phyloP scores from a whole-genome alignment of 2,329 filamentous ascomycete species.

The Xylaria sp. region DNA sequence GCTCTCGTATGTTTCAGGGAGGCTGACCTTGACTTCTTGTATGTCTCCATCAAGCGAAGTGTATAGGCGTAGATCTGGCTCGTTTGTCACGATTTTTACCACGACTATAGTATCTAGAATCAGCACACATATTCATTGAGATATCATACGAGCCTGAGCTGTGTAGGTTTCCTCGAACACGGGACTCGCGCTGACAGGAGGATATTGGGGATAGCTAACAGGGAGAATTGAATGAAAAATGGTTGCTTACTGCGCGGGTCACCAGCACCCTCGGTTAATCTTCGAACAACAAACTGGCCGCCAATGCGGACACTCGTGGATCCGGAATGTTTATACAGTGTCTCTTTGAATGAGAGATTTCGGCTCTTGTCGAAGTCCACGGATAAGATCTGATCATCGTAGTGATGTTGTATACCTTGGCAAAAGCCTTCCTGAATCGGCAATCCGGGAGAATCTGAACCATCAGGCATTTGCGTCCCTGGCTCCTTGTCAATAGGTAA shows the following conservation, averaged over 20 bases:
- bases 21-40: slow-evolving; percentile 55
- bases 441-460: slow-evolving; percentile 25
- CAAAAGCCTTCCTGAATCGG: slow-evolving; percentile 43
- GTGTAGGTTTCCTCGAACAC: background rate
- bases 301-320: slow-evolving; percentile 53
- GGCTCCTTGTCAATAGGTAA: slow-evolving; percentile 37
- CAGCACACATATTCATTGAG: background rate
- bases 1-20: slow-evolving; percentile 53
- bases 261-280: slow-evolving; percentile 47
- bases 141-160: background rate
- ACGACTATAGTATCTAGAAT: slow-evolving; percentile 48
- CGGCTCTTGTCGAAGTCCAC: slow-evolving; percentile 52
- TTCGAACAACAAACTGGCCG: slow-evolving; percentile 60
- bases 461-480: slow-evolving; percentile 23
- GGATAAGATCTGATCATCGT: slow-evolving; percentile 47
- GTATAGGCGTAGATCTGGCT: slow-evolving; percentile 53
- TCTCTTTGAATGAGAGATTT: slow-evolving; percentile 57
- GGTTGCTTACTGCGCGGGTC: slow-evolving; percentile 45
- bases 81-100: slow-evolving; percentile 59
- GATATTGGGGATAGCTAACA: background rate
- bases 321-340: slow-evolving; percentile 43
- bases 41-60: slow-evolving; percentile 49
- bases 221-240: background rate
- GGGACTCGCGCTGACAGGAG: background rate
- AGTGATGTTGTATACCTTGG: slow-evolving; percentile 45